Percentiles rank a stretch among this genome's conserved stretches.
These are phyloP conservation scores for Solanum hybrid DNA, from an alignment of 305 asterid genomes.

Conservation along the genomic window DNA sequence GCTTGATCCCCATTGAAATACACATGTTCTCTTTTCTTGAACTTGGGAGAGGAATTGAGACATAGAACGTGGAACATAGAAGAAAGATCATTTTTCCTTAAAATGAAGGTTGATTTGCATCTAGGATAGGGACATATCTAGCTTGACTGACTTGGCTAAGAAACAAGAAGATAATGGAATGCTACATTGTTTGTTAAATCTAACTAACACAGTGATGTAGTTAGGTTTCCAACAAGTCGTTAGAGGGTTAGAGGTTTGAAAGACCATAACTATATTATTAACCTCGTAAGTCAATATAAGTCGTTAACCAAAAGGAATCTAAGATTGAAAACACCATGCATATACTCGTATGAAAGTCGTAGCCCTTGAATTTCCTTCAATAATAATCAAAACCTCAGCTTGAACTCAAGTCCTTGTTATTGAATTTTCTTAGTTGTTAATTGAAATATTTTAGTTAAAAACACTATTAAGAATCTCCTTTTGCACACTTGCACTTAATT, in stretches of 20 bases:
- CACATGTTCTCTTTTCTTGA: background rate
- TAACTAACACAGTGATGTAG: background rate
- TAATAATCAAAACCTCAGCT: background rate
- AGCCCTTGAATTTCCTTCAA: background rate
- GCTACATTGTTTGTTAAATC: background rate
- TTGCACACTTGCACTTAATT: background rate
- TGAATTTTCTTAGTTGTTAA: background rate
- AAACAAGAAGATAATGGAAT: background rate
- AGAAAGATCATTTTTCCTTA: background rate
- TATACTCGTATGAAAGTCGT: background rate
- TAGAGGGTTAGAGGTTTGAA: background rate
- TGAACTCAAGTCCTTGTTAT: background rate
- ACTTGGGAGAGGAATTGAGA: background rate
- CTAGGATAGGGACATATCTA: background rate
- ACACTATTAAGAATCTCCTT: background rate
- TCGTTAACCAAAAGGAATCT: background rate
- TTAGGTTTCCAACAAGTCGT: background rate
- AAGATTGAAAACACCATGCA: background rate
- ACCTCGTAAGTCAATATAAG: background rate
- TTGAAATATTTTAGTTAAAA: background rate
- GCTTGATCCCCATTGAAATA: background rate
- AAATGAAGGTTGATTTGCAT: background rate
- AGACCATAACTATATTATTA: background rate
- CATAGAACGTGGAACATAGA: background rate
- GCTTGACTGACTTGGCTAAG: background rate